phyloP scores from a whole-genome alignment of 805 yeast species.

The Wickerhamomyces mucosus region DNA sequence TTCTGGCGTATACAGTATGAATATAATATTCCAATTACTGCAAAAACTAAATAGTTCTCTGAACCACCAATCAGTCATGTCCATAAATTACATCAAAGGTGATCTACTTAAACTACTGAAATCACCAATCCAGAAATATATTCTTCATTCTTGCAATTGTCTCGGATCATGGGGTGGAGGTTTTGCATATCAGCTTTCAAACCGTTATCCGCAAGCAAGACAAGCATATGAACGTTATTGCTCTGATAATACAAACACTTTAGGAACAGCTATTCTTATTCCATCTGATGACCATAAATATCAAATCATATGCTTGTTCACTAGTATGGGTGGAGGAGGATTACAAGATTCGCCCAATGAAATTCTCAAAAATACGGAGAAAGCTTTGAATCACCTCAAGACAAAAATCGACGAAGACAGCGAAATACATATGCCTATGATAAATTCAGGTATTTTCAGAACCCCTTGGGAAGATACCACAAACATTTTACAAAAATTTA shows the following conservation, averaged over 20 bases:
- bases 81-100: slow-evolving; percentile 38
- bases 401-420: slow-evolving; percentile 23
- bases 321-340: slow-evolving; percentile 45
- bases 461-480: slow-evolving; percentile 77
- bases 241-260: slow-evolving; percentile 23
- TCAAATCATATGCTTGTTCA: slow-evolving; percentile 57
- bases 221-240: slow-evolving; percentile 28
- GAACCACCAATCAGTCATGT: too few species aligned
- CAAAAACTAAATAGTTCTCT: too few species aligned
- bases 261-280: slow-evolving; percentile 49
- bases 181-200: slow-evolving; percentile 50
- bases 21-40: too few species aligned
- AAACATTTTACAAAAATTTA: slow-evolving; percentile 28
- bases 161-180: slow-evolving; percentile 84
- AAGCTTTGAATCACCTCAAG: slow-evolving; percentile 38
- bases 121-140: slow-evolving; percentile 39
- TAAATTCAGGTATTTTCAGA: slow-evolving; percentile 71
- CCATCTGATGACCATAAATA: slow-evolving; percentile 21
- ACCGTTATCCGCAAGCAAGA: slow-evolving; percentile 49
- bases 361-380: slow-evolving; percentile 42
- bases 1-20: too few species aligned
- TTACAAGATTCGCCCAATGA: slow-evolving; percentile 31
- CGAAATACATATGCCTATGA: slow-evolving; percentile 57
- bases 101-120: slow-evolving; percentile 37
- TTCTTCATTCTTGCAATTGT: slow-evolving; percentile 65